Conservation (phyloP, 345 rosid species). For the Rhodomyrtus tomentosa region DNA sequence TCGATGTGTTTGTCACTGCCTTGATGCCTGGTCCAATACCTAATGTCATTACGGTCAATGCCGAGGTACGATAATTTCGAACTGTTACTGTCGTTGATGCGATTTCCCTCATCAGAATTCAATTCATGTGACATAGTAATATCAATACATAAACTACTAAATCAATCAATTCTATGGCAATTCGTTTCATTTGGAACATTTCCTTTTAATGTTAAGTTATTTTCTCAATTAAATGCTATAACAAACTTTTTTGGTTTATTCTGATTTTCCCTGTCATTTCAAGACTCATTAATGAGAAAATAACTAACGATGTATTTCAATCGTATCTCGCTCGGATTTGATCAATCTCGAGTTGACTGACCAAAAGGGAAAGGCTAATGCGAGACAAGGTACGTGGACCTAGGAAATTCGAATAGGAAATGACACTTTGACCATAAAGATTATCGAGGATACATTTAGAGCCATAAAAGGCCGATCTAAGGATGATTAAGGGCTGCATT, state of each 20-base stretch:
- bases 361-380: too few species aligned
- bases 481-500: too few species aligned
- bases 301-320: too few species aligned
- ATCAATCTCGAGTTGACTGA: too few species aligned
- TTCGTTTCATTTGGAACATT: slow-evolving; percentile 10
- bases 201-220: not conserved
- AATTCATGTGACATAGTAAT: not conserved
- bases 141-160: not conserved
- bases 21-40: slow-evolving; percentile 24
- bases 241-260: not conserved
- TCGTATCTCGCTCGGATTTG: too few species aligned
- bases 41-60: slow-evolving; percentile 5
- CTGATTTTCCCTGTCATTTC: too few species aligned
- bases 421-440: too few species aligned
- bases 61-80: slow-evolving; percentile 1
- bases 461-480: too few species aligned
- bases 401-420: too few species aligned
- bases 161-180: not conserved
- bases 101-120: not conserved
- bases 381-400: too few species aligned
- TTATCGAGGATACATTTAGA: too few species aligned
- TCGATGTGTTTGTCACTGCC: slow-evolving; percentile 18
- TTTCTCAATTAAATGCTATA: not conserved
- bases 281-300: too few species aligned
- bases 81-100: rapidly evolving